Base-by-base conservation (phyloP, 2,329 filamentous ascomycete genomes). In the Grosmannia huntii region DNA sequence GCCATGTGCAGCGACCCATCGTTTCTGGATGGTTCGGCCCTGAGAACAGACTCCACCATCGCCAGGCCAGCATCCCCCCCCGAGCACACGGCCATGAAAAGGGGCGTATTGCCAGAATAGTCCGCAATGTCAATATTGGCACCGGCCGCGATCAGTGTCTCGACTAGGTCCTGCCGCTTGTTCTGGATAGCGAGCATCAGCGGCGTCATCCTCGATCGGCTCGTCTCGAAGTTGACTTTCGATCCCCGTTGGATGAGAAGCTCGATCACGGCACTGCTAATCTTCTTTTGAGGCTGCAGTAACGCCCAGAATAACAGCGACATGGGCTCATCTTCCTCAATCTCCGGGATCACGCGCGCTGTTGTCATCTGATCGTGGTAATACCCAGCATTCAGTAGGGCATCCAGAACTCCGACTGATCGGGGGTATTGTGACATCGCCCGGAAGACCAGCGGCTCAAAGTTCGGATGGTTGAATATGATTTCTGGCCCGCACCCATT, bases 1-100 rank as follows among this genome's bases (percentile, higher is more conserved):
- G 83, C 81, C 60, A 85, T 83, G 64, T 87, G 84, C 3, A 88
- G 72, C 1, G 82, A 86, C 0, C 84, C 83, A 60, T 88, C 84
- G 59, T 87, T 82, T 49, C 73, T 75, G 1, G 78, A 75, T 1
- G 81, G 79, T 23, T 80, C 78, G 0, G 79, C 77, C 0, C 75
- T 75, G 5, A 85, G 71, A 0, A 86, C 68, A 56, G 74, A 75
- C 2, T 73, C 71, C 76, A 82, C 77, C 68, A 83, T 78, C 11
- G 73, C 71, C 21, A 76, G 76, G 0, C 77, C 75, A 14, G 80
- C 62, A 0, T 82, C 76, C 16, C 80, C 79, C 0, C 78, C 76
- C 2, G 81, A 72, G 46, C 69, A 72, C 1, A 82, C 82, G 1
- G 81, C 82, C 72, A 84, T 66, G 73, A 83, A 80, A 5, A 86